These are phyloP conservation scores for Neurospora sp. DNA, from an alignment of 495 filamentous ascomycete genomes.

Conservation along the genomic window DNA sequence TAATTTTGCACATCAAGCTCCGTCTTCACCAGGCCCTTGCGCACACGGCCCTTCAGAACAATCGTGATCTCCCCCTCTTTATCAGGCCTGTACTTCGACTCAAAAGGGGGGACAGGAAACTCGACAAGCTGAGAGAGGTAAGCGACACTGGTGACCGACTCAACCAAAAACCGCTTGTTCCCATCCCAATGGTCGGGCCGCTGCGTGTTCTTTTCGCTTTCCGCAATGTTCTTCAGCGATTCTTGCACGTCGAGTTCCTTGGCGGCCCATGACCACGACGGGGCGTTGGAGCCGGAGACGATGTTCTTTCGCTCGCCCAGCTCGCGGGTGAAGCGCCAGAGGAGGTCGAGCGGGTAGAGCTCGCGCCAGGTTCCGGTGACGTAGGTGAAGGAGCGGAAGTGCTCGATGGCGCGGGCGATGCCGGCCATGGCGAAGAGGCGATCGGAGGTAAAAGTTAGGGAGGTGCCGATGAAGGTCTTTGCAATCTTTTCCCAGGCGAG, in stretches of 20 bases:
- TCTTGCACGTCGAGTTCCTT: background rate
- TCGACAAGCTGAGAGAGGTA: background rate
- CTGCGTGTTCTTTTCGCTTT: background rate
- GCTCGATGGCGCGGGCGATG: conserved; percentile 9
- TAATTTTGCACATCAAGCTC: background rate
- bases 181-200: background rate
- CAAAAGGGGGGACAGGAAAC: background rate
- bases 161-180: background rate
- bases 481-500: background rate
- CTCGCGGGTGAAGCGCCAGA: conserved; percentile 1
- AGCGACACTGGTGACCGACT: background rate
- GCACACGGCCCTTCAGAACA: background rate
- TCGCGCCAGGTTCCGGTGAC: conserved; percentile 13
- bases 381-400: conserved; percentile 6
- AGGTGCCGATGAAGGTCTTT: background rate
- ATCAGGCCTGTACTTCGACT: background rate
- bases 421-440: conserved; percentile 14
- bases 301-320: background rate
- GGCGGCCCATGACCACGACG: background rate
- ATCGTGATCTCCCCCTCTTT: background rate
- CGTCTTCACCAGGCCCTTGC: background rate
- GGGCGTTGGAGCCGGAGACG: background rate
- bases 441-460: conserved; percentile 10
- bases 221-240: background rate
- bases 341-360: conserved; percentile 2